Base-by-base conservation (phyloP, 345 rosid genomes). In the Lepidium didymum region DNA sequence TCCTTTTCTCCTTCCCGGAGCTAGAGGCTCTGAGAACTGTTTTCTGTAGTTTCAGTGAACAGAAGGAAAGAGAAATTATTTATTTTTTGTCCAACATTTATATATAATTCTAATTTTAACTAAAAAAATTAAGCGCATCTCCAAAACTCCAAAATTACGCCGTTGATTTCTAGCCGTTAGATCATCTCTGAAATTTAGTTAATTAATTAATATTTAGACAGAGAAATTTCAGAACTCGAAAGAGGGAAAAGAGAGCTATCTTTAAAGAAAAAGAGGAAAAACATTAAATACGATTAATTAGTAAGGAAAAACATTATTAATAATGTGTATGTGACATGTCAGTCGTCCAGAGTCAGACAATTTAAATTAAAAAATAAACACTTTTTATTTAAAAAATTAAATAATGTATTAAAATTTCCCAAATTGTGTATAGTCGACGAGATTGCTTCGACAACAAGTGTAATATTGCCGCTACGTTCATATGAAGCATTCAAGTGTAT, bases 41-140 rank as follows among this genome's bases (percentile, higher is more conserved):
- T 62, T 33, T n/a, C 61, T 67, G 7, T 34, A 27, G 56, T 67
- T 37, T 60, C 73, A 60, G 73, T 74, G 51, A 74, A 68, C 68
- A 74, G 36, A 60, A 60, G 62, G 77, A 60, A 67, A 59, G 55
- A 67, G 73, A 36, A 58, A 53, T 18, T 7, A 12, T n/a, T 43
- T n/a, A 3, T 4, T 5, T 13, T 53, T 27, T 10, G 23, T 42
- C 10, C 16, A 10, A 8, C 2, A 8, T 56, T 6, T 57, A 56
- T 66, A 8, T 56, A 9, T 57, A 56, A 58, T 73, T 66, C 61
- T 42, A 42, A 65, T 65, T 72, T 57, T 73, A 66, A 73, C 35
- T 19, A 31, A 73, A 57, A 21, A 64, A 66, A 35, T 49, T 34
- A 58, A 67, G 38, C 62, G 56, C 62, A 74, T 67, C 68, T 74